Evolutionary conservation across 2,329 filamentous ascomycete genomes (phyloP).

Genomic region (Cercospora canescens): DNA sequence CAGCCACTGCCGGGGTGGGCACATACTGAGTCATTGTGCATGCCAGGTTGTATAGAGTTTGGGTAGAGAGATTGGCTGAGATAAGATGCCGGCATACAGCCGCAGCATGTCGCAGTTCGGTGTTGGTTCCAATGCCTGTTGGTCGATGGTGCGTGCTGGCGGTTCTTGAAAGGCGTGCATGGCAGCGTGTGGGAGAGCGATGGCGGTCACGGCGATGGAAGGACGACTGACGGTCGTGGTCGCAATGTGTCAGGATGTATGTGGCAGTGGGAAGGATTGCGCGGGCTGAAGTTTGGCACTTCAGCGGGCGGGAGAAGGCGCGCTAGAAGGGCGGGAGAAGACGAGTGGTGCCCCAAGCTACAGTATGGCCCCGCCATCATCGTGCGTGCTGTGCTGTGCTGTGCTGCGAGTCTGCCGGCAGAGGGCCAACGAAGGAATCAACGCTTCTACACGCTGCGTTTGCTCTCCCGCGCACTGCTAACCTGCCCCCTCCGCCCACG

Average conservation of each 20-base stretch:
- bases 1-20: neutral
- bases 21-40: neutral
- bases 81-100: constrained; percentile 1
- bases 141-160: neutral
- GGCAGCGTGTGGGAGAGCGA: neutral
- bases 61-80: constrained; percentile 1
- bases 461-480: neutral
- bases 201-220: neutral
- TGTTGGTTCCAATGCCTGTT: neutral
- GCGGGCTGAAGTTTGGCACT: neutral
- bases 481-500: neutral
- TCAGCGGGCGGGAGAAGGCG: neutral
- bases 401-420: neutral
- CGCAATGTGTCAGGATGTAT: neutral
- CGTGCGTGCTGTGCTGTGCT: neutral
- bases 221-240: neutral
- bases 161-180: neutral
- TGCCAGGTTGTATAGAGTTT: neutral
- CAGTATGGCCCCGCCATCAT: neutral
- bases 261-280: neutral
- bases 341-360: neutral
- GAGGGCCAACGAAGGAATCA: neutral
- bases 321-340: constrained; percentile 3
- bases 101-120: neutral
- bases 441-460: neutral